phyloP scores from a whole-genome alignment of 306 rosid genomes.

The Casuarina equisetifolia region DNA sequence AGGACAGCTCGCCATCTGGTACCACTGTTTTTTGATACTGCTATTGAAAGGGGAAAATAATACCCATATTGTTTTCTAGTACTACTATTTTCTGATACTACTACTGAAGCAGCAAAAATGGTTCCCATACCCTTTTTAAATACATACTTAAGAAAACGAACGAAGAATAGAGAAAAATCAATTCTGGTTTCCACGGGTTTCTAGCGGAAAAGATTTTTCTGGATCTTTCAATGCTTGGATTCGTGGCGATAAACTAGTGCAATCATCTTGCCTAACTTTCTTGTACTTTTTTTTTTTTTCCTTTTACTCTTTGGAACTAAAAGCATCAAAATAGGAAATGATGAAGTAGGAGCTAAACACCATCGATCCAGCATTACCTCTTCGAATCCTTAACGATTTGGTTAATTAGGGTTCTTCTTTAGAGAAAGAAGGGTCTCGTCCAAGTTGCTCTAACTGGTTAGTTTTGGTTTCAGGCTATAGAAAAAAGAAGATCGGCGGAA shows the following conservation, averaged over 20 bases:
- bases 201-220: neutral
- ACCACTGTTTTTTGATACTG: neutral
- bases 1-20: constrained; percentile 52
- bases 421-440: constrained; percentile 35
- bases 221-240: neutral
- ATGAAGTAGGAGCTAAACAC: neutral
- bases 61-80: neutral
- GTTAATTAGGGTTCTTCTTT: constrained; percentile 30
- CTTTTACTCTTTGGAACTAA: neutral
- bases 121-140: too few species aligned
- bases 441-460: constrained; percentile 39
- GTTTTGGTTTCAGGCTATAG: constrained; percentile 58
- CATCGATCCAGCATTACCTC: neutral
- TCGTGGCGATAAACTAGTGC: neutral
- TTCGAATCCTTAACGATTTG: constrained; percentile 13
- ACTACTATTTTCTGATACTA: too few species aligned
- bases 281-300: neutral
- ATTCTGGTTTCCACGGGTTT: neutral
- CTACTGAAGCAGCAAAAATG: too few species aligned
- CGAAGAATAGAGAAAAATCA: neutral
- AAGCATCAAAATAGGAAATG: neutral
- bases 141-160: neutral
- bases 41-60: neutral
- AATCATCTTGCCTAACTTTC: too few species aligned
- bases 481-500: constrained; percentile 84